Evolutionary conservation across 306 rosid species (phyloP), one percentile per base, ranked within the genome.

Genomic region (Myrica gale): DNA sequence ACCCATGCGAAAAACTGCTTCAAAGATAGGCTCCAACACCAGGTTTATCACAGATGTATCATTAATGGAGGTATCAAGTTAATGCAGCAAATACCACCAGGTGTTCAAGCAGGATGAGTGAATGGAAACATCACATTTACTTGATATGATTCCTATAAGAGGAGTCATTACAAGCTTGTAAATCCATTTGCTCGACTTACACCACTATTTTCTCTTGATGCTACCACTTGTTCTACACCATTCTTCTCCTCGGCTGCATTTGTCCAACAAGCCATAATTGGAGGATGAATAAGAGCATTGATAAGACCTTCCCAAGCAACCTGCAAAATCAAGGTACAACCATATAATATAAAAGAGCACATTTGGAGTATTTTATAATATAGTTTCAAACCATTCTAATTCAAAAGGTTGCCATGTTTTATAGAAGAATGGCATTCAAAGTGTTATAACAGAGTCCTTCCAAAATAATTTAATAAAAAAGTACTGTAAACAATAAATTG

Each of bases 271-370:
- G 62, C 72, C n/a, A 82, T 70, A 45, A 71, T 56, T 69, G 85
- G 80, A 69, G 78, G 77, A 76, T 74, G 82, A 88, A 90, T 79
- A 67, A 93, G 94, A 39, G 98, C 92, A 77, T 93, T 92, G 23
- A 88, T 82, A 78, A 91, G 89, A 74, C 96, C 92, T 87, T 90
- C 91, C 97, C 98, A 93, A 44, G 97, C 91, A 80, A 77, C 97
- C 98, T 85, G 1, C 15, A 48, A 48, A 48, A 48, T 48, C 2
- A 48, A 48, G 53, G 16, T 9, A 48, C 53, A 9, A 5, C 53
- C 53, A 48, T 4, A 48, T 48, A 9, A 48, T 48, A 48, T 48
- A 48, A 48, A 48, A 32, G 2, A 32, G 3, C 3, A 32, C 37
- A 32, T 32, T 32, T 32, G 37, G 37, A 32, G 37, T 32, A 32